phyloP scores from a whole-genome alignment of 2,329 filamentous ascomycete genomes.

The Arthrobotrys iridis region DNA sequence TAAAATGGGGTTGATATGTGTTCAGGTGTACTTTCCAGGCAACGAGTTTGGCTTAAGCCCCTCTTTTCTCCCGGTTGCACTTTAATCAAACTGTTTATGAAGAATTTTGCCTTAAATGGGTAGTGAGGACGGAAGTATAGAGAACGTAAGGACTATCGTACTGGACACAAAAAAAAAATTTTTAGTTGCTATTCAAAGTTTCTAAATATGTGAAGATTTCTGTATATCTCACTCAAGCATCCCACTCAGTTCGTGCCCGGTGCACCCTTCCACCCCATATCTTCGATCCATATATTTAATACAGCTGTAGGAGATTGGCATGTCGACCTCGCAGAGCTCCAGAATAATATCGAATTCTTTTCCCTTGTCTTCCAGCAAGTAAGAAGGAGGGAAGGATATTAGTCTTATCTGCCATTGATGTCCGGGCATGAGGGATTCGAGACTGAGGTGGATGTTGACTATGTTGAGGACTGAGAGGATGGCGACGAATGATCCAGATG shows the following conservation, averaged over 20 bases:
- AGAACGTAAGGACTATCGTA: no score
- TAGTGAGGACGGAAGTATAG: no score
- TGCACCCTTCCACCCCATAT: not conserved
- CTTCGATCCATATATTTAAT: not conserved
- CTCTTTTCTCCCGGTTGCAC: no score
- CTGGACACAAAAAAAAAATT: not conserved
- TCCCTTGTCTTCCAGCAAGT: no score
- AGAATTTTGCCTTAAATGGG: no score
- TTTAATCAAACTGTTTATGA: no score
- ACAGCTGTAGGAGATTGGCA: not conserved
- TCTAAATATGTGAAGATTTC: no score
- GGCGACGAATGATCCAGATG: not conserved
- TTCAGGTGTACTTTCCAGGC: no score
- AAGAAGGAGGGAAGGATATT: not conserved
- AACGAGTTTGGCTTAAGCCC: no score
- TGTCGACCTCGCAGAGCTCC: not conserved
- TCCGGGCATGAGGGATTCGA: not conserved
- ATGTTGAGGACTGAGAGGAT: slow-evolving; percentile 6
- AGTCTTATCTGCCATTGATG: not conserved
- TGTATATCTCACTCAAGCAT: not conserved
- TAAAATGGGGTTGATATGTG: no score
- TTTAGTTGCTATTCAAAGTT: not conserved
- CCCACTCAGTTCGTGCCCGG: slow-evolving; percentile 13
- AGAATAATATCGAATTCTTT: not conserved
- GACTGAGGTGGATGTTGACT: not conserved